A percentile compares a stretch with the other conserved stretches of the same genome.
Conservation (phyloP, 371 early-diverging fungal species). For the Globomyces sp. region DNA sequence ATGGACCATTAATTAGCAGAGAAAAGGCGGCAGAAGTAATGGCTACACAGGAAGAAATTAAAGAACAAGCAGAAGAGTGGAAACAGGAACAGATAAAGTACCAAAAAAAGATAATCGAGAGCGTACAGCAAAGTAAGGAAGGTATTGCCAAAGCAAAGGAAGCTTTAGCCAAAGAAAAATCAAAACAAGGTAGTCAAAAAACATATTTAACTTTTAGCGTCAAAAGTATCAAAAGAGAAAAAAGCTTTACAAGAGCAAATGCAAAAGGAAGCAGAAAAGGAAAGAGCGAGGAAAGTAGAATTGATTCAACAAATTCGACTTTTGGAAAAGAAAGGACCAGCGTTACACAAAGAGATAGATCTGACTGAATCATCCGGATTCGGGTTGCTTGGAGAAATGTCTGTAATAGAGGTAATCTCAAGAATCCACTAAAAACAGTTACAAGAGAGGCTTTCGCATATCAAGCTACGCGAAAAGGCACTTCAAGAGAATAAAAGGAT, state of each 20-base stretch:
- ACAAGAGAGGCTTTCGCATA: constrained; percentile 43
- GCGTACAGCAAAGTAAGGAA: constrained; percentile 42
- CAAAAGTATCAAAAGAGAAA: constrained; percentile 30
- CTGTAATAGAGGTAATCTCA: constrained; percentile 38
- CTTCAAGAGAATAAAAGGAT: constrained; percentile 25
- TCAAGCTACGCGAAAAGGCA: constrained; percentile 24
- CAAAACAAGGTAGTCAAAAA: constrained; percentile 32
- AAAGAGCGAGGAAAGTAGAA: constrained; percentile 37
- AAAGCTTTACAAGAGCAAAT: constrained; percentile 33
- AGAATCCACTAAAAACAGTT: constrained; percentile 26
- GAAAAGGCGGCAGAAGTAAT: constrained; percentile 23
- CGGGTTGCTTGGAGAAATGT: constrained; percentile 52
- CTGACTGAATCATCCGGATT: constrained; percentile 42
- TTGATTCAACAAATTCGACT: constrained; percentile 50
- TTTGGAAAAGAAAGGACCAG: constrained; percentile 40
- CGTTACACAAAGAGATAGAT: constrained; percentile 43
- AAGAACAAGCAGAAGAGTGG: constrained; percentile 20
- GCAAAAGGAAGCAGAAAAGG: constrained; percentile 36
- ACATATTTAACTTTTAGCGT: constrained; percentile 26
- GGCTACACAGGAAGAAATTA: constrained; percentile 18
- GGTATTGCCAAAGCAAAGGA: constrained; percentile 38
- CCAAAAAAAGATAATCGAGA: constrained; percentile 39
- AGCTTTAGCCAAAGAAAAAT: constrained; percentile 35
- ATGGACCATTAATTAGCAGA: background rate
- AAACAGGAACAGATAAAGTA: constrained; percentile 33